Conservation (phyloP, 2,329 filamentous ascomycete species). For the Cladophialophora chaetospira region DNA sequence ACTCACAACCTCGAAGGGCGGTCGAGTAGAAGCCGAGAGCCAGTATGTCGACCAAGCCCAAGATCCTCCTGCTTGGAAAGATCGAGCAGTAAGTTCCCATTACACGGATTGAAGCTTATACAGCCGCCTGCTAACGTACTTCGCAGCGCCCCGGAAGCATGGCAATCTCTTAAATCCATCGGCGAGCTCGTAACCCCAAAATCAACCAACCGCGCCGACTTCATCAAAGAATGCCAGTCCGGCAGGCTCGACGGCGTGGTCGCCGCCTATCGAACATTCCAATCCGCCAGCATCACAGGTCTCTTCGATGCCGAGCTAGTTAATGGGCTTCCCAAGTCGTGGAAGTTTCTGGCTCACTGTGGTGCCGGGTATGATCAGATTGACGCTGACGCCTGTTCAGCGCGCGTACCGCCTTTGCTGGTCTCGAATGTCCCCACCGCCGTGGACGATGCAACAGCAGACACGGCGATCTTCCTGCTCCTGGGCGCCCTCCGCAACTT, state of each 20-base stretch:
- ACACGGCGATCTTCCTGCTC: constrained; percentile 77
- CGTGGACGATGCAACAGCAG: constrained; percentile 81
- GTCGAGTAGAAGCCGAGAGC: too few species aligned
- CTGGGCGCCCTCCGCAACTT: constrained; percentile 77
- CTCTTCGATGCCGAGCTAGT: constrained; percentile 71
- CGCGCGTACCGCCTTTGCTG: constrained; percentile 56
- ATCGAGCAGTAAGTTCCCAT: constrained; percentile 61
- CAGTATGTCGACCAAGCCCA: constrained; percentile 47
- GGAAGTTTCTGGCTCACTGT: constrained; percentile 43
- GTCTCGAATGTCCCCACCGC: constrained; percentile 82
- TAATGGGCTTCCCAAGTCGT: constrained; percentile 44
- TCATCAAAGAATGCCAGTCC: constrained; percentile 67
- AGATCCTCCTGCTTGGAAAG: constrained; percentile 63
- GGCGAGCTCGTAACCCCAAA: constrained; percentile 67
- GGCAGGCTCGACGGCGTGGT: constrained; percentile 67
- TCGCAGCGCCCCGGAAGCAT: constrained; percentile 61
- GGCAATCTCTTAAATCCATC: constrained; percentile 61
- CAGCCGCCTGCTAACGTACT: not conserved
- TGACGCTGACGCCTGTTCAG: constrained; percentile 70
- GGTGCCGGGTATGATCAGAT: constrained; percentile 81
- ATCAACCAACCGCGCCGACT: constrained; percentile 64
- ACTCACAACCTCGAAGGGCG: too few species aligned
- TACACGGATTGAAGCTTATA: not conserved
- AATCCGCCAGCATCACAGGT: constrained; percentile 66
- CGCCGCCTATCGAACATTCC: constrained; percentile 71